phyloP scores from a whole-genome alignment of 2,329 filamentous ascomycete genomes.

The Cladophialophora psammophila region DNA sequence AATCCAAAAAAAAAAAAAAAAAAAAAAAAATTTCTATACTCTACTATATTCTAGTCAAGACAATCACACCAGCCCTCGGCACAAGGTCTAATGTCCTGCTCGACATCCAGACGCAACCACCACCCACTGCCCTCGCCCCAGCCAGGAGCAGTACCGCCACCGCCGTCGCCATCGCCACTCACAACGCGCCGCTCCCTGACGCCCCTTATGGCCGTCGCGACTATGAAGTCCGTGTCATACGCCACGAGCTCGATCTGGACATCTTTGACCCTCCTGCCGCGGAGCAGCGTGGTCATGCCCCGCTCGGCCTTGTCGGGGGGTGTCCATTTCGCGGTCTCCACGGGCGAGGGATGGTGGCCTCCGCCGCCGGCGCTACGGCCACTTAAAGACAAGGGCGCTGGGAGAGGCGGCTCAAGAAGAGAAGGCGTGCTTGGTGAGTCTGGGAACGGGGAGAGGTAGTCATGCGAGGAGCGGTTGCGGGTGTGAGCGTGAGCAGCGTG shows the following conservation, averaged over 20 bases:
- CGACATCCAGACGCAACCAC: conserved; percentile 56
- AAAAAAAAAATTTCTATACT: neutral
- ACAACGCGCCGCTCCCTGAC: conserved; percentile 33
- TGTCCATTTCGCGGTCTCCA: conserved; percentile 43
- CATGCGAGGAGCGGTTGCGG: neutral
- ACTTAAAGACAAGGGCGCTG: neutral
- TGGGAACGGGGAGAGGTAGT: conserved; percentile 14
- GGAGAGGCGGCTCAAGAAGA: conserved; percentile 2
- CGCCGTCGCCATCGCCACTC: neutral
- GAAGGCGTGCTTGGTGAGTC: conserved; percentile 10
- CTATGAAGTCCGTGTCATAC: conserved; percentile 65
- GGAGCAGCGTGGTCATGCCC: conserved; percentile 59
- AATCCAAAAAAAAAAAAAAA: too few relatives aligned
- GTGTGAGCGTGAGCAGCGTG: neutral
- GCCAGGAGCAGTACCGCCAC: neutral
- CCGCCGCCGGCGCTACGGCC: neutral
- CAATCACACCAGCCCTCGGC: conserved; percentile 50
- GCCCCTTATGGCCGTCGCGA: conserved; percentile 61
- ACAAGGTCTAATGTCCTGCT: conserved; percentile 54
- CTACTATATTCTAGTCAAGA: conserved; percentile 31
- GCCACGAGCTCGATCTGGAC: conserved; percentile 65
- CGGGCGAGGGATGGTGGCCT: conserved; percentile 3
- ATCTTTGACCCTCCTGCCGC: conserved; percentile 56
- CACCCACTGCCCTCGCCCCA: conserved; percentile 44
- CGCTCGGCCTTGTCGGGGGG: conserved; percentile 45